phyloP scores from a whole-genome alignment of 805 yeast species.

The Hemisphaericaspora nanyangensis region DNA sequence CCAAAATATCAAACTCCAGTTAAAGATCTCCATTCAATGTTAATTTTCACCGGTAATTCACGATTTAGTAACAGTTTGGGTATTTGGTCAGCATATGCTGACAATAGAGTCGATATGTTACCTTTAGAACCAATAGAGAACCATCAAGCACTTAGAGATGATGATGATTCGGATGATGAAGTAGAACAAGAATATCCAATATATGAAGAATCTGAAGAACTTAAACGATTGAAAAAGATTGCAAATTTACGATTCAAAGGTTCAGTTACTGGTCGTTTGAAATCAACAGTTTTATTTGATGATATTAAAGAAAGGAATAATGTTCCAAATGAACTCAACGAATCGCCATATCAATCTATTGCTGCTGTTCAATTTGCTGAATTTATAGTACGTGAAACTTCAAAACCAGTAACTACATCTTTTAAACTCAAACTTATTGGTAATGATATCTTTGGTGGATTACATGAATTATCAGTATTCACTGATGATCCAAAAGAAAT shows the following conservation, averaged over 20 bases:
- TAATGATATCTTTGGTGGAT: slow-evolving; percentile 71
- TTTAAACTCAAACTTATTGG: slow-evolving; percentile 50
- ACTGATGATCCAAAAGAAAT: slow-evolving; percentile 21
- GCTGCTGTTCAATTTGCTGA: slow-evolving; percentile 57
- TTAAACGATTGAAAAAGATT: slow-evolving; percentile 25
- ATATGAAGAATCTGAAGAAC: slow-evolving; percentile 12
- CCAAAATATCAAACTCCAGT: slow-evolving; percentile 33
- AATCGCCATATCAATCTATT: slow-evolving; percentile 43
- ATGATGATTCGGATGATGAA: slow-evolving; percentile 13
- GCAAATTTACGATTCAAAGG: slow-evolving; percentile 68
- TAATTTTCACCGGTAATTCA: slow-evolving; percentile 57
- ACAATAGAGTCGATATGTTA: slow-evolving; percentile 57
- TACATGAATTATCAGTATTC: slow-evolving; percentile 57
- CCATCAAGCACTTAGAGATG: slow-evolving; percentile 29
- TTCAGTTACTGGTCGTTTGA: slow-evolving; percentile 28
- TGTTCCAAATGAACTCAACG: slow-evolving; percentile 13
- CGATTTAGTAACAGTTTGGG: slow-evolving; percentile 63
- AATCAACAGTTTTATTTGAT: slow-evolving; percentile 37
- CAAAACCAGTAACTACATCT: slow-evolving; percentile 13
- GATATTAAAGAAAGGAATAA: slow-evolving; percentile 20
- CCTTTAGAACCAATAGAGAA: slow-evolving; percentile 48
- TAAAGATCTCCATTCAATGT: slow-evolving; percentile 51
- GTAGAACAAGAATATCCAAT: slow-evolving; percentile 5
- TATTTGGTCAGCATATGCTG: slow-evolving; percentile 71
- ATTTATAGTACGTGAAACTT: slow-evolving; percentile 37